Base-by-base conservation (phyloP, 192 early-diverging fungal species). In the Linderina pennispora region DNA sequence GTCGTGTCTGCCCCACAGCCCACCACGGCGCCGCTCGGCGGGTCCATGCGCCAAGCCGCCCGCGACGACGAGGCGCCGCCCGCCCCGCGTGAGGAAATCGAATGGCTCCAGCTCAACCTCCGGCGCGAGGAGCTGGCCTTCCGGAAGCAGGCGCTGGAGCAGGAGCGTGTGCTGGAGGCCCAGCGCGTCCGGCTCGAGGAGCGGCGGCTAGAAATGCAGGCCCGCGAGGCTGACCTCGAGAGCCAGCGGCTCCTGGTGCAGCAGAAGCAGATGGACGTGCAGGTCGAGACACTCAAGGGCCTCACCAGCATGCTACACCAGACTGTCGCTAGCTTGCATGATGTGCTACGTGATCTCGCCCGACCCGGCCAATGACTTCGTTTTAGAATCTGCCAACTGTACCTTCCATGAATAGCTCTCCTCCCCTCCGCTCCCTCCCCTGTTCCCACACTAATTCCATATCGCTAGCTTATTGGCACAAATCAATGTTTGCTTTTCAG, bases 91-190 rank as follows among this genome's bases (percentile, higher is more conserved):
- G 67, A 71, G 18, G 60, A 71, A 43, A 59, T 71, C 9, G 67
- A 71, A 23, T 71, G 67, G 67, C 51, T 71, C 16, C 67, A 71
- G 44, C 50, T 71, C 40, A 71, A 55, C 36, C 10, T 71, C 48
- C 67, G 67, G 4, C 59, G 67, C 14, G 67, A 71, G 35, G 67
- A 71, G 42, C 67, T 71, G 6, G 60, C 62, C 47, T 71, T 71
- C 47, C 59, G 67, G 19, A 62, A 71, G 33, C 42, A 18, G 1
- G 53, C 55, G 40, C 63, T 71, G 54, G 55, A 37, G 1, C 59
- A 63, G 14, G 67, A 71, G 47, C 55, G 62, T 16, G 59, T 53
- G 3, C 47, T 71, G n/a, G 67, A 71, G 32, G 35, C 21, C 19
- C 44, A 58, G 48, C 50, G 67, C 17, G 37, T 63, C 39, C 36